Conservation (phyloP, 78 protist species). For the Tieghemostelium lacteum region DNA sequence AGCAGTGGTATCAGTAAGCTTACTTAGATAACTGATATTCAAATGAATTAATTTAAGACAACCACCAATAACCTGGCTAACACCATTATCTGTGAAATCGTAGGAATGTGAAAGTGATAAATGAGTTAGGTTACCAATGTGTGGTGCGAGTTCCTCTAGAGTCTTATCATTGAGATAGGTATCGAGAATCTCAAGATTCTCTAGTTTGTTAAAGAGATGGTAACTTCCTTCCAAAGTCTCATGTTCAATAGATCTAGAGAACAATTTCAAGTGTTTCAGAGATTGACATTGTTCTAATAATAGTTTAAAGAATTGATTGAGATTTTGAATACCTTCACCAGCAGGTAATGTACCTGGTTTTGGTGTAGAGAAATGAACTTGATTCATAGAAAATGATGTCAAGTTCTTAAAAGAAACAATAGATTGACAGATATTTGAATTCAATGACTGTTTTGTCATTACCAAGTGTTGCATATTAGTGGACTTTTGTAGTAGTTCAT, state of each 20-base stretch:
- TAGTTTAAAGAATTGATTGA: conserved; percentile 18
- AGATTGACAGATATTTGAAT: not conserved
- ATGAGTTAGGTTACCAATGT: not conserved
- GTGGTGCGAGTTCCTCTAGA: conserved; percentile 22
- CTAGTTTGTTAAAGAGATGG: not conserved
- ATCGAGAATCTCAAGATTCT: not conserved
- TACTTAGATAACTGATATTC: not conserved
- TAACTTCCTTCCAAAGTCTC: conserved; percentile 10
- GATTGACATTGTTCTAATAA: not conserved
- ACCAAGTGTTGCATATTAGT: not conserved
- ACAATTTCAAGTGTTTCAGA: not conserved
- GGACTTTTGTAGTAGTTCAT: not conserved
- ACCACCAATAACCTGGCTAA: not conserved
- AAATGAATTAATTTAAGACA: not conserved
- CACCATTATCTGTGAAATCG: conserved; percentile 29
- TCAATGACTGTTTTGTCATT: not conserved
- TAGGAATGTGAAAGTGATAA: not conserved
- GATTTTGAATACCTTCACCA: not conserved
- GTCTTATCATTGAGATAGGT: conserved; percentile 8
- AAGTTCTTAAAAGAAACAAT: not conserved
- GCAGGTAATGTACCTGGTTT: not conserved
- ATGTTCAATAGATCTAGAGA: conserved; percentile 7
- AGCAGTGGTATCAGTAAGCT: conserved; percentile 28
- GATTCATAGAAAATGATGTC: not conserved
- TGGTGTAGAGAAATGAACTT: not conserved